A percentile compares a stretch with the other conserved stretches of the same genome.
Evolutionary conservation across 2,329 filamentous ascomycete species (phyloP).

Genomic region (Emydomyces testavorans): DNA sequence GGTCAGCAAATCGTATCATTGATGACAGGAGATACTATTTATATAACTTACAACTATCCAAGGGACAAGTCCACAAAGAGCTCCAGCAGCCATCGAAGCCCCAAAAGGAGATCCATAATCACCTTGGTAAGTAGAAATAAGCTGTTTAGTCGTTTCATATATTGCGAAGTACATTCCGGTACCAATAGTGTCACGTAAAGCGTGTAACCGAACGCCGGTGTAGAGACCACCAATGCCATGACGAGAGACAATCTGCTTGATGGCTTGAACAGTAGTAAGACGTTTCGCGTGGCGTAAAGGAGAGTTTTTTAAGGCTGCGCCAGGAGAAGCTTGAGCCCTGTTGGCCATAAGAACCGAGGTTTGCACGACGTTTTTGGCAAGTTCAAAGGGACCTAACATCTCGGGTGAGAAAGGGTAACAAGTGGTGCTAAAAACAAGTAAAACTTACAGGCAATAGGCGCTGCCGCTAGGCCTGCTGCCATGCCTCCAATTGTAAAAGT

Average conservation of each 20-base stretch:
- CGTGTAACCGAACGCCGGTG: constrained; percentile 37
- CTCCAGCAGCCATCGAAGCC: constrained; percentile 36
- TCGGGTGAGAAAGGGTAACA: constrained; percentile 3
- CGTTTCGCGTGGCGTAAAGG: constrained; percentile 30
- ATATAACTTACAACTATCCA: constrained; percentile 36
- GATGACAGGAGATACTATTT: background rate
- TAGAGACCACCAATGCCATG: constrained; percentile 37
- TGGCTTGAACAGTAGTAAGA: constrained; percentile 34
- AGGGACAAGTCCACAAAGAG: constrained; percentile 37
- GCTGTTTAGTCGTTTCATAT: constrained; percentile 39
- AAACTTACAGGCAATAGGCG: constrained; percentile 36
- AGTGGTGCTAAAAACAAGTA: background rate
- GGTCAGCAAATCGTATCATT: constrained; percentile 8
- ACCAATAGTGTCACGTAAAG: constrained; percentile 36
- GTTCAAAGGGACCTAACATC: constrained; percentile 36
- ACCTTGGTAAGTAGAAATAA: constrained; percentile 35
- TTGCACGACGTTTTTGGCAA: constrained; percentile 40
- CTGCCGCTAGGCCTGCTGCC: constrained; percentile 32
- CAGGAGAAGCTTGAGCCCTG: constrained; percentile 29
- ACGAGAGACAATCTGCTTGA: constrained; percentile 34
- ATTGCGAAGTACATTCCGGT: constrained; percentile 38
- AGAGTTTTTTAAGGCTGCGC: constrained; percentile 22
- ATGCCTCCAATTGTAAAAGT: constrained; percentile 36
- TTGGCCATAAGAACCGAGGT: constrained; percentile 38
- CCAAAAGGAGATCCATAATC: constrained; percentile 35